Evolutionary conservation across 176 grass and related monocot species (phyloP), one percentile per base, ranked within the genome.

Genomic region (Thinopyrum elongatum): DNA sequence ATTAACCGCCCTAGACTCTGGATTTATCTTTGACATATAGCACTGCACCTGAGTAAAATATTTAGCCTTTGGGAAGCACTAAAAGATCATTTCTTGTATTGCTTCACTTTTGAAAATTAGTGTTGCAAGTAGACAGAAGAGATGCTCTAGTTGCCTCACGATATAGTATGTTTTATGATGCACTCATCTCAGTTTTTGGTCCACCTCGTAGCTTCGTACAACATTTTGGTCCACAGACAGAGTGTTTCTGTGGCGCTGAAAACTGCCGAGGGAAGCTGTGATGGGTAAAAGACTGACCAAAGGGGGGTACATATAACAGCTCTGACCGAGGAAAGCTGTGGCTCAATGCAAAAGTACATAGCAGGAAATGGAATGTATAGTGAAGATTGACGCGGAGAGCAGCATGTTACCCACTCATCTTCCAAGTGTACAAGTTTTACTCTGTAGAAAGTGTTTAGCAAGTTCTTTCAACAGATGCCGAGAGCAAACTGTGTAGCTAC

Each of bases 191-290:
- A 77, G 2, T 27, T 33, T 81, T 76, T 53, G 17, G 65, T 65
- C 34, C 8, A 70, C 53, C 73, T 51, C 76, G 68, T 84, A 87
- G 89, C 46, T 91, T 91, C 61, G 5, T 14, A 15, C 66, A 79
- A 36, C 66, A 76, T 74, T 90, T 80, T 1, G 89, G 89, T 69
- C 89, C 81, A 69, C 13, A 36, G 22, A 84, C 46, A 39, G 8
- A 67, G 36, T 91, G 85, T 80, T 80, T 87, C 17, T 87, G 85
- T 31, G 76, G 85, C 2, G 34, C 85, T 87, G 22, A 38, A 69
- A 87, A 76, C 28, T 91, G 89, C 61, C 27, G 42, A 84, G 81
- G 85, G 60, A 84, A 67, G 11, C 41, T 91, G 68, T 91, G 47
- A 87, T 31, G 30, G 3, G 15, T 80, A 80, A 83, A 74, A 51